phyloP scores from a whole-genome alignment of 441 rosid genomes.

The Erodium texanum region DNA sequence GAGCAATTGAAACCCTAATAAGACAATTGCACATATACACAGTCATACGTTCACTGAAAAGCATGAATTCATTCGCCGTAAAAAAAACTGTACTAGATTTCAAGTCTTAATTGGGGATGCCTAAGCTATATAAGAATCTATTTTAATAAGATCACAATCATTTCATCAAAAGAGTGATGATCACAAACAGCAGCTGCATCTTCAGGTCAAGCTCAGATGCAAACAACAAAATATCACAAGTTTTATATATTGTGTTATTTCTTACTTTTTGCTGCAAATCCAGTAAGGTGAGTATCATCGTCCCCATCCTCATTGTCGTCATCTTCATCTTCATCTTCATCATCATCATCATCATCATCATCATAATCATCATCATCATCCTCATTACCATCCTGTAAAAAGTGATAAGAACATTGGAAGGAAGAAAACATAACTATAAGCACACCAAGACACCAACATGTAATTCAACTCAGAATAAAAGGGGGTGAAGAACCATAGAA shows the following conservation, averaged over 20 bases:
- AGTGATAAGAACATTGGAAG: background rate
- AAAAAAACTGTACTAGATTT: background rate
- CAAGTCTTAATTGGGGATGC: background rate
- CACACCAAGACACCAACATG: background rate
- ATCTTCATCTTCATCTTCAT: no score
- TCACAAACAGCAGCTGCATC: background rate
- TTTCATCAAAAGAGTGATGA: background rate
- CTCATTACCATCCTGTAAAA: slow-evolving; percentile 26
- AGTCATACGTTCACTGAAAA: background rate
- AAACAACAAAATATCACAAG: background rate
- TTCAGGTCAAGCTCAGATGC: background rate
- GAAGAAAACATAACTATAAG: background rate
- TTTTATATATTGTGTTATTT: slow-evolving; percentile 1
- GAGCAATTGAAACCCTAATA: background rate
- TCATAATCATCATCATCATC: slow-evolving; percentile 27
- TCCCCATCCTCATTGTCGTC: slow-evolving; percentile 35
- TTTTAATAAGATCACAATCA: background rate
- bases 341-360: slow-evolving; percentile 22
- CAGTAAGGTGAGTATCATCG: slow-evolving; percentile 33
- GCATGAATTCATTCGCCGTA: background rate
- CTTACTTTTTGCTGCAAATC: slow-evolving; percentile 62
- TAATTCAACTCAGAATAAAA: background rate
- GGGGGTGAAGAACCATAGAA: background rate
- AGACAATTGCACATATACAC: background rate
- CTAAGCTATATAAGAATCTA: background rate